phyloP scores from a whole-genome alignment of 305 asterid genomes.

The Galium porrigens region DNA sequence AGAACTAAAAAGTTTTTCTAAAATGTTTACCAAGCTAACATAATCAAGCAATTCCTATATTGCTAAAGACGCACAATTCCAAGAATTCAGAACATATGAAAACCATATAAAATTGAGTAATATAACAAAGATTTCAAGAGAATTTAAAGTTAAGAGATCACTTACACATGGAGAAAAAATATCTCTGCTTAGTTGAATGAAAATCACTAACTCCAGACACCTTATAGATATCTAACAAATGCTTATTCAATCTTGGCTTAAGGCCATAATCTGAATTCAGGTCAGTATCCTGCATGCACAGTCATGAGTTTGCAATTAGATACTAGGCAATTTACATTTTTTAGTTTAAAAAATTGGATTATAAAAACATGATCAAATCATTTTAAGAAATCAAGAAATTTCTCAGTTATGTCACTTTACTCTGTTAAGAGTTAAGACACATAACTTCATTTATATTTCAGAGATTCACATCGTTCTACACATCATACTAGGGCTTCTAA shows the following conservation, averaged over 20 bases:
- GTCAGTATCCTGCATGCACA: slow-evolving; percentile 38
- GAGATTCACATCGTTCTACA: neutral
- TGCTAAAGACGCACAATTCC: slow-evolving; percentile 2
- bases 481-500: neutral
- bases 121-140: neutral
- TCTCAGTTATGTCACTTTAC: neutral
- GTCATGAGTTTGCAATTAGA: neutral
- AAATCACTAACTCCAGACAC: slow-evolving; percentile 50
- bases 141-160: slow-evolving; percentile 11
- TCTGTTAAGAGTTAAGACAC: neutral
- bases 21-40: neutral
- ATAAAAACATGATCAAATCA: neutral
- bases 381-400: neutral
- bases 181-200: slow-evolving; percentile 44
- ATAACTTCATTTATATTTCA: neutral
- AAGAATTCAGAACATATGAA: neutral
- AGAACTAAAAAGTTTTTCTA: neutral
- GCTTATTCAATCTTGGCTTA: slow-evolving; percentile 54
- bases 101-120: neutral
- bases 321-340: neutral
- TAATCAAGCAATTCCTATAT: neutral
- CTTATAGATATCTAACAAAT: slow-evolving; percentile 52
- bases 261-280: slow-evolving; percentile 29
- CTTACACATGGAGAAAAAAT: slow-evolving; percentile 72
- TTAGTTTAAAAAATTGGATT: neutral